Evolutionary conservation across 495 filamentous ascomycete species (phyloP).

Genomic region (Aspergillus conjunctus): DNA sequence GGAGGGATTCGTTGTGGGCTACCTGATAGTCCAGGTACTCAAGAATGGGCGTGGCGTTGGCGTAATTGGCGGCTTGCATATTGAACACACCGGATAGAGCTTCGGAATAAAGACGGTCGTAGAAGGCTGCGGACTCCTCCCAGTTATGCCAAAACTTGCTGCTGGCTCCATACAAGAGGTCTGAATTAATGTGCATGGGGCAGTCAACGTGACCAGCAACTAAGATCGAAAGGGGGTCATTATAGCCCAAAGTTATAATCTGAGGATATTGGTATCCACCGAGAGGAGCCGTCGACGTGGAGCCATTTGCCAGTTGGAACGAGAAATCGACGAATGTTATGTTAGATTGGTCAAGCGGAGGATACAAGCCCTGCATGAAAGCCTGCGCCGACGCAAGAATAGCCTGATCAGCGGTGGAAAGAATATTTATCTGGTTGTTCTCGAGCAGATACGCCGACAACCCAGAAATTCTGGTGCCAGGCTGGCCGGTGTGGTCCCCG

Average conservation of each 20-base stretch:
- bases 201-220: conserved; percentile 64
- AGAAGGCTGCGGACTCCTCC: conserved; percentile 49
- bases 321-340: conserved; percentile 40
- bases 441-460: conserved; percentile 49
- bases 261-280: conserved; percentile 74
- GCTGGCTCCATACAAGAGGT: conserved; percentile 42
- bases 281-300: conserved; percentile 58
- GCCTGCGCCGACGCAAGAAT: conserved; percentile 64
- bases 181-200: conserved; percentile 40
- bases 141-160: conserved; percentile 39
- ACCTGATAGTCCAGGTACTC: conserved; percentile 74
- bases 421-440: conserved; percentile 48
- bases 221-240: conserved; percentile 58
- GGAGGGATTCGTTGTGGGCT: conserved; percentile 69
- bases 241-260: conserved; percentile 52
- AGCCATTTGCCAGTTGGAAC: conserved; percentile 60
- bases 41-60: conserved; percentile 61
- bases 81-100: conserved; percentile 40
- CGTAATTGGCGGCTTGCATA: conserved; percentile 50
- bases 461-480: conserved; percentile 40
- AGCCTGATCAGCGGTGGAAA: conserved; percentile 51
- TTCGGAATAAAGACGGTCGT: conserved; percentile 46
- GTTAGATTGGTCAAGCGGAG: conserved; percentile 55
- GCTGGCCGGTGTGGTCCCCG: conserved; percentile 31
- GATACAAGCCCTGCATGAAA: conserved; percentile 83